Evolutionary conservation across 371 early-diverging fungal genomes (phyloP).

Genomic region (Mortierella sp.): DNA sequence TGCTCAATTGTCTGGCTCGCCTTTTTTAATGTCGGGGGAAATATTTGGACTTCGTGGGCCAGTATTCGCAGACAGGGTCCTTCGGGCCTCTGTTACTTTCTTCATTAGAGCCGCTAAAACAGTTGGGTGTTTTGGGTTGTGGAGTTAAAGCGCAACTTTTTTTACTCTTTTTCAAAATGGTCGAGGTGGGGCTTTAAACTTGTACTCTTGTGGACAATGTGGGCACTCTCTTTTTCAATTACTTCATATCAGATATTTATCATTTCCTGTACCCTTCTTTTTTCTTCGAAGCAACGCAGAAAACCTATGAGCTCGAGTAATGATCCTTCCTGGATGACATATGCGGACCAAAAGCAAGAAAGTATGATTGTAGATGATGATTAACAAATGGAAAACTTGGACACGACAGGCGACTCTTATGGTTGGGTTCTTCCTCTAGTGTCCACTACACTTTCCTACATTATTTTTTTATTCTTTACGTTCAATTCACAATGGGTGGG

Average conservation of each 20-base stretch:
- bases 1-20: not conserved
- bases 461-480: not conserved
- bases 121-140: not conserved
- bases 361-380: not conserved
- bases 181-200: not conserved
- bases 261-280: not conserved
- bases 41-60: constrained; percentile 12
- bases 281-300: not conserved
- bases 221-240: not conserved
- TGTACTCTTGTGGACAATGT: not conserved
- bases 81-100: constrained; percentile 1
- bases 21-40: not conserved
- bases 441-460: not conserved
- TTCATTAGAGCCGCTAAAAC: not conserved
- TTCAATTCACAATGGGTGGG: not conserved
- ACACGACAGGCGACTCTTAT: not conserved
- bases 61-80: constrained; percentile 8
- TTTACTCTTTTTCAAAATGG: not conserved
- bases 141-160: not conserved
- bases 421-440: constrained; percentile 4
- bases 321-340: constrained; percentile 4
- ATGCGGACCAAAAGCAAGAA: not conserved
- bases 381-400: not conserved
- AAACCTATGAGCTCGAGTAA: not conserved
- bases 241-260: not conserved